Conservation (phyloP, 1,284 basidiomycete species). For the Jaminaea rosea region DNA sequence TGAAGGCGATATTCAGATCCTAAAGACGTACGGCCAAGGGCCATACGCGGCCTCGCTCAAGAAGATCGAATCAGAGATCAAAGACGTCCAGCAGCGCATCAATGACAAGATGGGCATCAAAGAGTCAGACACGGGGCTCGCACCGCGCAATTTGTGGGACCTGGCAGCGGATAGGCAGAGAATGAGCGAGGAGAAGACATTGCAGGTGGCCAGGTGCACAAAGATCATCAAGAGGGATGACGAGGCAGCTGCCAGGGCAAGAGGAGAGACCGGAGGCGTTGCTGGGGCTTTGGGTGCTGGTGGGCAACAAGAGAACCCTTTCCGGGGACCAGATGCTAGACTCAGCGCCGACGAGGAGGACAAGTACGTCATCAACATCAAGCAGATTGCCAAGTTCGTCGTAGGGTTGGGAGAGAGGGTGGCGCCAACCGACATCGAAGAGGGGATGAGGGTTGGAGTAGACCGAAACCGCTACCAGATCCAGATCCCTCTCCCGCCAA, state of each 20-base stretch:
- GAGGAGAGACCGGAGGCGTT: slow-evolving; percentile 22
- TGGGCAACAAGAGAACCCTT: slow-evolving; percentile 3
- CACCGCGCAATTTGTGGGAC: slow-evolving; percentile 94
- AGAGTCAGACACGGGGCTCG: slow-evolving; percentile 95
- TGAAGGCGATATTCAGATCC: slow-evolving; percentile 96
- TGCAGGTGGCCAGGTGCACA: slow-evolving; percentile 95
- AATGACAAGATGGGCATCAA: slow-evolving; percentile 96
- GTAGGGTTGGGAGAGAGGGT: slow-evolving; percentile 93
- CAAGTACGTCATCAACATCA: slow-evolving; percentile 99
- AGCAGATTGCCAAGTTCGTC: slow-evolving; percentile 99
- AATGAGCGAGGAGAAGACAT: slow-evolving; percentile 82
- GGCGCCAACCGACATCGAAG: slow-evolving; percentile 95
- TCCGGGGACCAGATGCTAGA: not conserved
- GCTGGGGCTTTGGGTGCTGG: slow-evolving; percentile 28
- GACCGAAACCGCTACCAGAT: slow-evolving; percentile 97
- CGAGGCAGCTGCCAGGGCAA: slow-evolving; percentile 12
- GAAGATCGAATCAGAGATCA: slow-evolving; percentile 83
- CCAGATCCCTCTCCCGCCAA: slow-evolving; percentile 98
- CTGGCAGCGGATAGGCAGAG: slow-evolving; percentile 56
- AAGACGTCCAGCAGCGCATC: slow-evolving; percentile 91
- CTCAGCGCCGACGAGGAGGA: slow-evolving; percentile 84
- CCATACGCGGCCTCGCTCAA: slow-evolving; percentile 85
- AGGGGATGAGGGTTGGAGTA: slow-evolving; percentile 98
- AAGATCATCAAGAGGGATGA: slow-evolving; percentile 76
- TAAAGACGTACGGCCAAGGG: slow-evolving; percentile 99